Evolutionary conservation across 495 filamentous ascomycete genomes (phyloP), one percentile per base, ranked within the genome.

Genomic region (Darksidea phi): DNA sequence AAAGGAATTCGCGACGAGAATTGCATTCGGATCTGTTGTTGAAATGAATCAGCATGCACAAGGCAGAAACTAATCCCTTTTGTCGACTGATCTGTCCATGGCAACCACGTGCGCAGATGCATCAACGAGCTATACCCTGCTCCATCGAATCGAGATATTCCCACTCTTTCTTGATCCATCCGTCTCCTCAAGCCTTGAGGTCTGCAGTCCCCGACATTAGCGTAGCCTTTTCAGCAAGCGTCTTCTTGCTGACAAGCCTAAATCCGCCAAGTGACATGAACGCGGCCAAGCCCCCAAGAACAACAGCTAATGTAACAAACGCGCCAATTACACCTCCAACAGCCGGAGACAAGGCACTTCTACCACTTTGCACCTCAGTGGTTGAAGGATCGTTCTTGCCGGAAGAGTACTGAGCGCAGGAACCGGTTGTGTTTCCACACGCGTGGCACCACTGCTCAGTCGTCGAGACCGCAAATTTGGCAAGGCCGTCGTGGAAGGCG

Each of bases 391-490:
- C 11, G 7, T 20, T 15, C 0, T 21, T 41, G 11, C 28, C 34
- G 18, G 52, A 50, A 15, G 72, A 57, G 18, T 74, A 73, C 3
- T 73, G 75, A 10, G 80, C 75, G 68, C 90, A 95, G 36, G 83
- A 76, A 0, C 81, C 77, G 1, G 80, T 82, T 0, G 74, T 75
- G 46, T 86, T 82, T n/a, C 82, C 81, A 67, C 90, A 95, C 41
- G 74, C 70, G 0, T 65, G 51, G 70, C 90, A 95, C 90, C 90
- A 95, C 21, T 84, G 76, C 34, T 77, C 67, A 11, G 80, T 80
- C 18, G 80, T 78, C 0, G 73, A 73, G 48, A 93, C 69, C 1
- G 88, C 76, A 67, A 91, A 81, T 37, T 79, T 77, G 54, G 76
- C 70, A 75, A 94, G 81, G 60, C 80, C 75, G 0, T 65, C 62